Evolutionary conservation across 225 moss, liverwort and hornwort species (phyloP), one percentile per base, ranked within the genome.

Genomic region (Pseudisothecium myosuroides): DNA sequence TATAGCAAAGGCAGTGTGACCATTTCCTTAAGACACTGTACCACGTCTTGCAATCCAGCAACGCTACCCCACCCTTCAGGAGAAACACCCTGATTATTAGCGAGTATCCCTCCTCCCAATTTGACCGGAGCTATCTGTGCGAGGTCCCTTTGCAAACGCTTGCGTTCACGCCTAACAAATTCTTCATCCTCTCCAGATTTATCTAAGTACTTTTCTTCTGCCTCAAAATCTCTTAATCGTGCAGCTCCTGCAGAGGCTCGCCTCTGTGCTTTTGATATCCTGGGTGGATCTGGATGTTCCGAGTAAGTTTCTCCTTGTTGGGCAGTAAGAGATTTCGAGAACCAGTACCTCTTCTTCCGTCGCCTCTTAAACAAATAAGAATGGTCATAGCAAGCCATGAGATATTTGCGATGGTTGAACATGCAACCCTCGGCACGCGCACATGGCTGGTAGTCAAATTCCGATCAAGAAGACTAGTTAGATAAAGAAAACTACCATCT

Each of bases 151-250:
- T 94, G 94, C 91, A 96, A 88, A 80, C 95, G 95, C 89, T 96
- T 96, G 85, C 95, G 94, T 78, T 96, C 96, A 66, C 95, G 94
- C 82, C 95, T 94, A 79, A 95, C 92, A 91, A 96, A 96, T 87
- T 96, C 96, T 89, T 96, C 96, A 90, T 96, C 96, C 89, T 96
- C 96, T 45, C 95, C 95, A 82, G 95, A 95, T 76, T 94, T 96
- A 90, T 96, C 96, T 55, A 96, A 60, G 71, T 91, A 96, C 69
- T 94, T 96, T 74, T 96, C 96, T 88, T 96, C 96, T 73, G 94
- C 96, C 87, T 96, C 96, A 54, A 95, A 23, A 77, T 96, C 96
- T 89, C 94, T 96, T 87, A 94, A 76, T 80, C 95, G 92, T 67
- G 95, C 93, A 90, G 91, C 92, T 76, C 94, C 89, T 81, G 96